These are phyloP conservation scores for Hydrangea macrophylla DNA, from an alignment of 148 eudicot genomes.

Conservation along the genomic window DNA sequence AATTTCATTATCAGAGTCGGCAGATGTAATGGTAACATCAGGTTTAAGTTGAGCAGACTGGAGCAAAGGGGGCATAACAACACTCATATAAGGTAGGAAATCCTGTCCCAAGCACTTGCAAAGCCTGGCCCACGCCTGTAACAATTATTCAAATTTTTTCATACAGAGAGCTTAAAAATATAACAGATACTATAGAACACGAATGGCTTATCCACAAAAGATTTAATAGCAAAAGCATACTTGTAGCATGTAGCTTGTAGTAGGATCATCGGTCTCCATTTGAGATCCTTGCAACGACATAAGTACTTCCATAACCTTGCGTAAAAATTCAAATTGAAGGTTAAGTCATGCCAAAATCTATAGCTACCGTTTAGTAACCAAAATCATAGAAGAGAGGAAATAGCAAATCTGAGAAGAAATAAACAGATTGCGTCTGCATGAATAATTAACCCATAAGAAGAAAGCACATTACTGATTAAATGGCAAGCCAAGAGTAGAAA, in stretches of 20 bases:
- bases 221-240: slow-evolving; percentile 30
- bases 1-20: slow-evolving; percentile 83
- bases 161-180: neutral
- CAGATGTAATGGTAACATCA: slow-evolving; percentile 91
- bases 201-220: neutral
- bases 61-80: slow-evolving; percentile 95
- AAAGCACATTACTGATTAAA: neutral
- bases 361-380: neutral
- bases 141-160: slow-evolving; percentile 3
- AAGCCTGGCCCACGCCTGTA: slow-evolving; percentile 98
- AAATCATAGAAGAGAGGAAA: neutral
- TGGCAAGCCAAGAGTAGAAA: neutral
- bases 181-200: neutral
- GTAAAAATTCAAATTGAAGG: slow-evolving; percentile 10
- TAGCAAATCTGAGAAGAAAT: neutral
- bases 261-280: slow-evolving; percentile 96
- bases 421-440: neutral
- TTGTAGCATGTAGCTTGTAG: slow-evolving; percentile 94
- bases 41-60: slow-evolving; percentile 98
- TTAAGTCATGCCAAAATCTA: neutral
- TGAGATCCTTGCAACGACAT: slow-evolving; percentile 95
- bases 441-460: neutral
- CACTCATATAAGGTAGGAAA: slow-evolving; percentile 94
- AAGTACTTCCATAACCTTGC: slow-evolving; percentile 96
- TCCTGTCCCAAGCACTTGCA: slow-evolving; percentile 99